Evolutionary conservation across 2,329 filamentous ascomycete genomes (phyloP), one percentile per base, ranked within the genome.

Genomic region (Pseudocercospora macadamiae): DNA sequence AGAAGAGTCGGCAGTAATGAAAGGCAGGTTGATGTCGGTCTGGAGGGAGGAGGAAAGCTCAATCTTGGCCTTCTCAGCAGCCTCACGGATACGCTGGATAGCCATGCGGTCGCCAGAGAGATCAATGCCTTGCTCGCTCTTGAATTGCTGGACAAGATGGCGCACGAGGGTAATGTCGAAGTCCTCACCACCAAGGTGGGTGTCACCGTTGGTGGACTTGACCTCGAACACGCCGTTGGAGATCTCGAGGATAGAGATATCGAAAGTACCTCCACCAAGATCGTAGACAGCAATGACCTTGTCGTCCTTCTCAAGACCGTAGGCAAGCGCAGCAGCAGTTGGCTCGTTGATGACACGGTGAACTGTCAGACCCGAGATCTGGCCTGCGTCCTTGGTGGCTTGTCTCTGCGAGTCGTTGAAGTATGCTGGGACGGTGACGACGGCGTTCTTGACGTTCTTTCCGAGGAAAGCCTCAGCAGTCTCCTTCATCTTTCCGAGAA

Each of bases 401-500:
- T 97, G 93, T 81, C 93, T 90, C 82, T 97, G 93, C 61, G 91
- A 93, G 80, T 97, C 93, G 80, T 97, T 97, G 86, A 97, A 97
- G 85, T 97, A 97, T 71, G 93, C 93, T 64, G 93, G 93, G 34
- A 97, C 93, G 62, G 93, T 97, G 70, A 97, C 93, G 62, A 97
- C 93, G 70, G 92, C 93, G 76, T 97, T 96, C 86, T 96, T 95
- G 73, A 96, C 81, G 61, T 86, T 86, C 83, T 92, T 96, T 80
- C 89, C 87, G 67, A 96, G 86, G 82, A 96, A 96, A 63, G 89
- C 83, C 83, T 97, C 93, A 66, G 93, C 93, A 53, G 93, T 97
- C 85, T 97, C 93, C 87, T 96, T 97, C 93, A 97, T 97, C 87
- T 97, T 97, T 79, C 92, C 89, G 71, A 97, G 86, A 67, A 97